Percentiles rank a stretch among this genome's conserved stretches.
Conservation (phyloP, 2,329 filamentous ascomycete species). For the Arachnopeziza araneosa region DNA sequence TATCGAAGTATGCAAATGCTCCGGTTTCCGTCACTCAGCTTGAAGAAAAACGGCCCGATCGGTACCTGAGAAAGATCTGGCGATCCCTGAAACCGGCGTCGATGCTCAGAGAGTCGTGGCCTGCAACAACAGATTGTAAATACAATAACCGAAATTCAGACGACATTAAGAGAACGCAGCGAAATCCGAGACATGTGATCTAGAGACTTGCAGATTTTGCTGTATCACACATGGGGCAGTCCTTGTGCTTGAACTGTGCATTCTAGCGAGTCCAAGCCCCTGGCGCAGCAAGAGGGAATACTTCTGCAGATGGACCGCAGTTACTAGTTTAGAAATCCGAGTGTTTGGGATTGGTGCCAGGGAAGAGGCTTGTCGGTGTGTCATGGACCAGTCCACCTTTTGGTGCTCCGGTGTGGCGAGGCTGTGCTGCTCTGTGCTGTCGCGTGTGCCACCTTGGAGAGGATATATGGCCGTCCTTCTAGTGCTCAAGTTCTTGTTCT, state of each 20-base stretch:
- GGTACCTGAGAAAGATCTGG: not conserved
- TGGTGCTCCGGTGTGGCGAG: not conserved
- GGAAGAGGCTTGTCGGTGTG: not conserved
- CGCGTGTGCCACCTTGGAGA: not conserved
- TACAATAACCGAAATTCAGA: not conserved
- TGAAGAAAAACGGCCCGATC: not conserved
- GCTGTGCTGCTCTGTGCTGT: not conserved
- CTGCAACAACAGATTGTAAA: too few species aligned
- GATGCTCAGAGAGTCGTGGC: too few species aligned
- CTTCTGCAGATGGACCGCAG: not conserved
- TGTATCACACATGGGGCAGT: not conserved
- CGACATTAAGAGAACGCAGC: not conserved
- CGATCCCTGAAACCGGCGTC: not conserved
- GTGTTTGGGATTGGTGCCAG: not conserved
- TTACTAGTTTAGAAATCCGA: not conserved
- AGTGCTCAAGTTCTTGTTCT: not conserved
- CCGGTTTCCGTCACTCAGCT: not conserved
- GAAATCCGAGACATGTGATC: not conserved
- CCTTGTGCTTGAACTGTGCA: not conserved
- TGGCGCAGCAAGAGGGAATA: not conserved
- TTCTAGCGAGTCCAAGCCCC: not conserved
- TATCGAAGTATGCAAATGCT: not conserved
- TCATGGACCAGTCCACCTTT: not conserved
- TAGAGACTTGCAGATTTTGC: not conserved
- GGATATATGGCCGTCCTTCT: not conserved